These are phyloP conservation scores for Triticum turgidum DNA, from an alignment of 176 grass and related monocot genomes.

Conservation along the genomic window DNA sequence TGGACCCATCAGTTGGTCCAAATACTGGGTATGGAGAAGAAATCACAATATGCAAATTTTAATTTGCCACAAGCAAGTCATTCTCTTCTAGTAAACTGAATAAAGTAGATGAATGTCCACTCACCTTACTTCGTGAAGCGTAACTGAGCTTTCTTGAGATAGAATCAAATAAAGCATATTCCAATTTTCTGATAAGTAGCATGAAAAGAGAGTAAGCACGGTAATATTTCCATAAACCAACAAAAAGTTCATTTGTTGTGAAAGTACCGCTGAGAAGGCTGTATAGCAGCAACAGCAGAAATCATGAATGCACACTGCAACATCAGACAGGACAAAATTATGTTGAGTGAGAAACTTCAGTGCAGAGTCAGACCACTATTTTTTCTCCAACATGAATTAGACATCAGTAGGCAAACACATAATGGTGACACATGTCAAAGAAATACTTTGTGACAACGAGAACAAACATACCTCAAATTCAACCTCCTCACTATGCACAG, in stretches of 20 bases:
- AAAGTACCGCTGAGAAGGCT: slow-evolving; percentile 74
- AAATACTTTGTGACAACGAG: slow-evolving; percentile 12
- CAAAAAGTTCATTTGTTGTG: slow-evolving; percentile 15
- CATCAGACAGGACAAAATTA: slow-evolving; percentile 23
- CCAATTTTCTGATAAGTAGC: slow-evolving; percentile 55
- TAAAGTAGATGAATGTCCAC: slow-evolving; percentile 9
- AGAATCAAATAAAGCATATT: slow-evolving; percentile 79
- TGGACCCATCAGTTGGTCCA: slow-evolving; percentile 79
- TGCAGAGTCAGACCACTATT: background rate
- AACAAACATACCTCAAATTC: slow-evolving; percentile 79
- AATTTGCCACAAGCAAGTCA: background rate
- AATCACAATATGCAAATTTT: slow-evolving; percentile 11
- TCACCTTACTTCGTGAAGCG: slow-evolving; percentile 76
- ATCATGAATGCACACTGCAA: slow-evolving; percentile 88
- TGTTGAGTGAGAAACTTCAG: slow-evolving; percentile 1
- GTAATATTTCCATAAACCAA: slow-evolving; percentile 4
- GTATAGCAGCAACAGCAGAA: slow-evolving; percentile 73
- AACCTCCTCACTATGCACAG: slow-evolving; percentile 74
- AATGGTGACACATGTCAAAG: background rate
- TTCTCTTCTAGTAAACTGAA: slow-evolving; percentile 26
- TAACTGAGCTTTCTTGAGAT: slow-evolving; percentile 71
- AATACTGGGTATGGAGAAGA: slow-evolving; percentile 55
- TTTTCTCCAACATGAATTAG: background rate
- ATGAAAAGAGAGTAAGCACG: slow-evolving; percentile 32
- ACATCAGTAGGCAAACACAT: background rate